Evolutionary conservation across 2,329 filamentous ascomycete species (phyloP).

Genomic region (Tothia fuscella): DNA sequence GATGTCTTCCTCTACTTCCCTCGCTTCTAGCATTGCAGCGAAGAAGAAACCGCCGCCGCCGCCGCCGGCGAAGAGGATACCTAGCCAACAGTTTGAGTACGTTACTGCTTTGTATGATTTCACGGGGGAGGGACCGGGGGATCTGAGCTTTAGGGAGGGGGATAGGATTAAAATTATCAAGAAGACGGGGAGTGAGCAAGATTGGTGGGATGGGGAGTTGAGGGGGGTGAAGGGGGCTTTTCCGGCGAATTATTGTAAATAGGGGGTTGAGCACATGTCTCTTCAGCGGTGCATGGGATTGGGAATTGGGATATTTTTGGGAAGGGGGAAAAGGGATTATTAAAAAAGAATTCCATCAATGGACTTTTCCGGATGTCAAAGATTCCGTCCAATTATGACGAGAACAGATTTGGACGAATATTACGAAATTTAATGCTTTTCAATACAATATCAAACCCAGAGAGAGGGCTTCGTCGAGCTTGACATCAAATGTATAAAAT

Average conservation of each 20-base stretch:
- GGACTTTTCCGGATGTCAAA: too few species aligned
- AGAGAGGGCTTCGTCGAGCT: too few species aligned
- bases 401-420: too few species aligned
- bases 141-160: slow-evolving; percentile 64
- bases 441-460: too few species aligned
- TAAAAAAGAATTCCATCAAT: too few species aligned
- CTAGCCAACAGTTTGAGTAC: slow-evolving; percentile 41
- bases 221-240: slow-evolving; percentile 58
- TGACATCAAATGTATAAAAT: too few species aligned
- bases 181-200: slow-evolving; percentile 67
- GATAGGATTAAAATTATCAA: slow-evolving; percentile 67
- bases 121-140: slow-evolving; percentile 54
- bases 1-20: slow-evolving; percentile 17
- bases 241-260: slow-evolving; percentile 70
- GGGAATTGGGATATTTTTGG: too few species aligned
- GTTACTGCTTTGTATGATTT: slow-evolving; percentile 69
- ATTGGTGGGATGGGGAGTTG: slow-evolving; percentile 80
- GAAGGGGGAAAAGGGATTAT: too few species aligned
- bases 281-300: too few species aligned
- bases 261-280: too few species aligned
- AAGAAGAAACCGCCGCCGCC: slow-evolving; percentile 72
- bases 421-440: too few species aligned
- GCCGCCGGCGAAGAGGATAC: slow-evolving; percentile 48
- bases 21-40: slow-evolving; percentile 25
- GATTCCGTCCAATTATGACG: too few species aligned